Evolutionary conservation across 345 rosid genomes (phyloP).

Genomic region (Eucalyptus sp.): DNA sequence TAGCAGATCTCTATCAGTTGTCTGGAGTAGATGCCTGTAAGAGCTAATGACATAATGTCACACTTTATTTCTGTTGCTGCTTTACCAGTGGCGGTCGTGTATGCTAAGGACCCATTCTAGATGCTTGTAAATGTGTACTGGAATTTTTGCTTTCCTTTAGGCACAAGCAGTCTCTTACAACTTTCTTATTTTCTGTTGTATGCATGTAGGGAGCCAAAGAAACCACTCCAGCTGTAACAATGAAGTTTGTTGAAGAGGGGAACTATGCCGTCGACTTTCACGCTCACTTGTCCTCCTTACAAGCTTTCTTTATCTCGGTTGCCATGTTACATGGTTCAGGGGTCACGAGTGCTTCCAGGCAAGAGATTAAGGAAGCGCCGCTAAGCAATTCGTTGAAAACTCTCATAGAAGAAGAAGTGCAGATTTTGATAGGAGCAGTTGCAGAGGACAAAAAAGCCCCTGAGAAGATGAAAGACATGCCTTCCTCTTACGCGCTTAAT

Average conservation of each 20-base stretch:
- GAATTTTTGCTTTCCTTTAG: background rate
- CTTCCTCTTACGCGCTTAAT: slow-evolving; percentile 48
- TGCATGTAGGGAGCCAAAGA: slow-evolving; percentile 60
- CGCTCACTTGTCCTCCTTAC: slow-evolving; percentile 71
- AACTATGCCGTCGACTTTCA: slow-evolving; percentile 81
- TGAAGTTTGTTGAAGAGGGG: slow-evolving; percentile 47
- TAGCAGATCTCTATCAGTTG: background rate
- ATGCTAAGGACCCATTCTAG: background rate
- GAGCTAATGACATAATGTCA: background rate
- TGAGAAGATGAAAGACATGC: slow-evolving; percentile 24
- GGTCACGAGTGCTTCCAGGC: slow-evolving; percentile 10
- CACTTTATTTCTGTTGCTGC: background rate
- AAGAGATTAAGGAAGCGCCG: slow-evolving; percentile 16
- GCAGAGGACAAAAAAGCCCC: slow-evolving; percentile 37
- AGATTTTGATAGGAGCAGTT: slow-evolving; percentile 48
- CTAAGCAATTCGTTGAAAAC: slow-evolving; percentile 45
- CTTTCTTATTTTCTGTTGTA: background rate
- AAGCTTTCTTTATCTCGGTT: slow-evolving; percentile 85
- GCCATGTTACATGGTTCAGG: slow-evolving; percentile 53
- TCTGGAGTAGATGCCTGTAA: background rate
- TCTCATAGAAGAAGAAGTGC: slow-evolving; percentile 66
- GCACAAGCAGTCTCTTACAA: background rate
- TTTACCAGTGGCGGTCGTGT: background rate
- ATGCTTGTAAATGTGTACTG: background rate
- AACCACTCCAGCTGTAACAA: slow-evolving; percentile 50